These are phyloP conservation scores for Solanum piurae DNA, from an alignment of 257 asterid species.

Conservation along the genomic window DNA sequence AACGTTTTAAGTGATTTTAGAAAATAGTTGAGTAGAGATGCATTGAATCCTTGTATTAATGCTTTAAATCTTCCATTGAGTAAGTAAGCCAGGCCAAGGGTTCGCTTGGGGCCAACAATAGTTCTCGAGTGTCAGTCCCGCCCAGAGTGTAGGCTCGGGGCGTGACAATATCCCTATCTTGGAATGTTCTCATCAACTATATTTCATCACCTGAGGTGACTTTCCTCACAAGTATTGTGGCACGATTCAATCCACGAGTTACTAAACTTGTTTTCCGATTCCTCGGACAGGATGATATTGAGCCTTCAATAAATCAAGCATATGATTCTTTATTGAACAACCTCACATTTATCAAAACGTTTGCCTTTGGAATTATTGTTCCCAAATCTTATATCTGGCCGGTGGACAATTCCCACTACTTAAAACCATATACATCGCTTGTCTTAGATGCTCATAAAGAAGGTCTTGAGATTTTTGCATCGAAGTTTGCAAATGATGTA, in stretches of 20 bases:
- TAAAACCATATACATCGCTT: constrained; percentile 34
- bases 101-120: too few relatives aligned
- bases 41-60: too few relatives aligned
- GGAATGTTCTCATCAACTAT: constrained; percentile 33
- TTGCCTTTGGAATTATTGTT: constrained; percentile 74
- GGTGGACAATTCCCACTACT: constrained; percentile 31
- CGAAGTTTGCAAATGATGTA: constrained; percentile 35
- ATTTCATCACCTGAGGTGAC: constrained; percentile 83
- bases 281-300: constrained; percentile 31
- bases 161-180: constrained; percentile 33
- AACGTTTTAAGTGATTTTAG: too few relatives aligned
- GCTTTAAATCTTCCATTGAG: too few relatives aligned
- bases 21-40: too few relatives aligned
- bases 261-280: constrained; percentile 71
- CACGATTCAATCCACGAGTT: constrained; percentile 28
- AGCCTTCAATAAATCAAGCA: constrained; percentile 70
- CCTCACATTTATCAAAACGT: constrained; percentile 30
- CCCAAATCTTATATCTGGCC: constrained; percentile 71
- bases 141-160: too few relatives aligned
- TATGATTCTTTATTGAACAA: constrained; percentile 23
- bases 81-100: too few relatives aligned
- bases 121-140: too few relatives aligned
- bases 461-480: constrained; percentile 69
- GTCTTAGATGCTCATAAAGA: constrained; percentile 66
- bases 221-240: constrained; percentile 51